Percentiles rank a stretch among this genome's conserved stretches.
These are phyloP conservation scores for Phytophthora colocasiae DNA, from an alignment of 352 stramenopile genomes.

Conservation along the genomic window DNA sequence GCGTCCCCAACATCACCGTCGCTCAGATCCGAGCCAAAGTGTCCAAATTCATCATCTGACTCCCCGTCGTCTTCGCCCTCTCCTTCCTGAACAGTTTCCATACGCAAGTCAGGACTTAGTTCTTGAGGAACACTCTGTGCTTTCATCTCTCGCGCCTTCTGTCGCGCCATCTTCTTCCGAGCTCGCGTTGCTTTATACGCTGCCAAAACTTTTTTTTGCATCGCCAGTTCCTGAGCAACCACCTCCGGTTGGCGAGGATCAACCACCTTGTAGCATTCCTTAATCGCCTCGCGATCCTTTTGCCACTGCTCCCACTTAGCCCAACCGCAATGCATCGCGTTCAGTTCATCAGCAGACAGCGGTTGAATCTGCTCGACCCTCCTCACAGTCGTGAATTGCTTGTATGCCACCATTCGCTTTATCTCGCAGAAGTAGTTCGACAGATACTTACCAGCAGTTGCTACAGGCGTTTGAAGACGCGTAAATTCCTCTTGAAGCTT, in stretches of 20 bases:
- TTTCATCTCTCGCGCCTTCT: constrained; percentile 59
- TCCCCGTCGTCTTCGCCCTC: constrained; percentile 40
- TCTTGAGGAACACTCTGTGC: constrained; percentile 31
- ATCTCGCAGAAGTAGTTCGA: constrained; percentile 37
- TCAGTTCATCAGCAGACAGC: constrained; percentile 38
- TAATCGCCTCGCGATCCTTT: constrained; percentile 57
- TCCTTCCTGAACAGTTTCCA: constrained; percentile 72
- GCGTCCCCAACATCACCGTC: constrained; percentile 54
- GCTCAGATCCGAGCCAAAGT: constrained; percentile 54
- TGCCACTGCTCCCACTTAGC: constrained; percentile 60
- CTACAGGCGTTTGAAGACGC: constrained; percentile 46
- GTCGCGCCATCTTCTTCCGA: constrained; percentile 66
- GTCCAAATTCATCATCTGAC: constrained; percentile 55
- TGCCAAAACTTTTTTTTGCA: constrained; percentile 76
- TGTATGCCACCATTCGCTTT: constrained; percentile 7
- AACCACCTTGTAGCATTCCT: constrained; percentile 69
- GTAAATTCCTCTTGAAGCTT: constrained; percentile 46
- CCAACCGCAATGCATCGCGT: constrained; percentile 49
- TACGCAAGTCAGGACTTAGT: constrained; percentile 33
- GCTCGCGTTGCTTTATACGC: constrained; percentile 71
- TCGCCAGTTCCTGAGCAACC: constrained; percentile 51
- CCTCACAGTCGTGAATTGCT: constrained; percentile 57
- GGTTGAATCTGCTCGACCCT: constrained; percentile 56
- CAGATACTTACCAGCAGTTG: constrained; percentile 55
- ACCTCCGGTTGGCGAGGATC: constrained; percentile 63